A percentile compares a stretch with the other conserved stretches of the same genome.
phyloP scores from a whole-genome alignment of 331 rosid species.

The Quercus tomentella region DNA sequence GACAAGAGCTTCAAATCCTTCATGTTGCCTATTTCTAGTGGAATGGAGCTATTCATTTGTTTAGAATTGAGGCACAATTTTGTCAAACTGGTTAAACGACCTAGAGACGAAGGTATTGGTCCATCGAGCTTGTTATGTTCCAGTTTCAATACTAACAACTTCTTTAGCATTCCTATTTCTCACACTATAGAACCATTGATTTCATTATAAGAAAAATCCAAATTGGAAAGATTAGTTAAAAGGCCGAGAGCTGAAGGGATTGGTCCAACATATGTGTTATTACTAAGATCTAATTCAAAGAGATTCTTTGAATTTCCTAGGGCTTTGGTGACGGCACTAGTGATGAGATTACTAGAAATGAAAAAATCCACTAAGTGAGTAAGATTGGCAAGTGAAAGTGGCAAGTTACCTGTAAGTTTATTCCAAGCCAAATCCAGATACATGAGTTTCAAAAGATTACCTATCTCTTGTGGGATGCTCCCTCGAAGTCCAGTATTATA shows the following conservation, averaged over 20 bases:
- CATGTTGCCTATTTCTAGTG: neutral
- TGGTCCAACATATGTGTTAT: constrained; percentile 7
- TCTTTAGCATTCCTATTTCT: too few relatives aligned
- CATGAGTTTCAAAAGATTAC: too few relatives aligned
- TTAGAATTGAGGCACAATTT: neutral
- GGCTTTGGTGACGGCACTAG: neutral
- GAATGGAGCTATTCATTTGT: neutral
- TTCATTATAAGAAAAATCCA: neutral
- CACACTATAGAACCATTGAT: neutral
- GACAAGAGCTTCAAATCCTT: neutral
- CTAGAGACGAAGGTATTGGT: neutral
- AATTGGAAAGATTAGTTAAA: neutral
- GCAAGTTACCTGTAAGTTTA: neutral
- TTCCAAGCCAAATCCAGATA: too few relatives aligned
- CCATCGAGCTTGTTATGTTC: neutral
- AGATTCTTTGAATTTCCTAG: constrained; percentile 11
- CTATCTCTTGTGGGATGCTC: too few relatives aligned
- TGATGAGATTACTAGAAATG: neutral
- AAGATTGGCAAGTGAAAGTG: neutral
- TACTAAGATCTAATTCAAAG: neutral
- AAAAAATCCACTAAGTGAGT: neutral
- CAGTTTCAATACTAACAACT: neutral
- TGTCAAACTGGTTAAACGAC: neutral
- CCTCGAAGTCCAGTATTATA: too few relatives aligned
- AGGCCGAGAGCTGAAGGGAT: neutral